Evolutionary conservation across 2,329 filamentous ascomycete genomes (phyloP), one percentile per base, ranked within the genome.

Genomic region (Escovopsis sp.): DNA sequence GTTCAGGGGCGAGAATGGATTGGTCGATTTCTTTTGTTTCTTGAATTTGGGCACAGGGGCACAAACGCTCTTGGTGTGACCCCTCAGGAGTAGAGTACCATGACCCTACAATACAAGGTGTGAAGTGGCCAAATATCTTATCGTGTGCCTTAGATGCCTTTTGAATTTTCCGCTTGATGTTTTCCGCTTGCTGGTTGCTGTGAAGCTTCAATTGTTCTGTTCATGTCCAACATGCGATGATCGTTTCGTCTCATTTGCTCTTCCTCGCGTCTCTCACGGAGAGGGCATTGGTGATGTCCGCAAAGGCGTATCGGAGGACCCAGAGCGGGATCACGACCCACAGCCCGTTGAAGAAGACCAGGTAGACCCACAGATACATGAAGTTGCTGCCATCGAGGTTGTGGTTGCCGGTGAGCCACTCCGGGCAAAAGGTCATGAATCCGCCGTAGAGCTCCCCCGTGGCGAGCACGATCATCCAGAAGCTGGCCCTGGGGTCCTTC

Each of bases 371-470:
- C 47, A 71, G 61, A 51, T 78, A 79, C 74, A 82, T 78, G 50
- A 74, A 79, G 59, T 81, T 81, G 60, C 68, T 76, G 14, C 67
- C 66, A 55, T 81, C 74, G 45, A 82, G 69, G 53, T 78, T 79
- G 48, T 68, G 53, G 54, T 70, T 81, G 40, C 68, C 70, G 2
- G 68, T 72, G 11, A 82, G 61, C 78, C 78, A 82, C 59, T 82
- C 78, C 11, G 78, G 78, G 57, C 72, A 76, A 54, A 82, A 82
- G 0, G 78, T 82, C 72, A 82, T 81, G 61, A 77, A 82, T 14
- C 77, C 74, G 48, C 77, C 78, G 50, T 81, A 82, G 6, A 82
- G 51, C 65, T 82, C 78, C 43, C 70, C 74, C 4, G 76, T 80
- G 24, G 78, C 78, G 35, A 81, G 60, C 15, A 81, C 63, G 44